Evolutionary conservation across 352 stramenopile species (phyloP), one percentile per base, ranked within the genome.

Genomic region (Pythium aquatile): DNA sequence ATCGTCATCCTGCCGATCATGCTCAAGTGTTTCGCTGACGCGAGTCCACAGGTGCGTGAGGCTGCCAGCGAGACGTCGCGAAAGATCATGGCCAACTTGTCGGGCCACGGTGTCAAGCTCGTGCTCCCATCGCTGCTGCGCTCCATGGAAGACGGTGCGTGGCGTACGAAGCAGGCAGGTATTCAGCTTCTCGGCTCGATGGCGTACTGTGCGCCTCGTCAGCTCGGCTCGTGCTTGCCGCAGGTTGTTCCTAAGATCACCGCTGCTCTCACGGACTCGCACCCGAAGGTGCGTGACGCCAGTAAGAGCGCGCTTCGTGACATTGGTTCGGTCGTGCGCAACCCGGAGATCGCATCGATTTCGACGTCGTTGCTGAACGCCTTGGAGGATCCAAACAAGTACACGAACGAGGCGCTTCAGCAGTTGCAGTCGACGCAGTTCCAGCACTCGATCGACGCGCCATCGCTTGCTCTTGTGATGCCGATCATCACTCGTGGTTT

Each of bases 241-340:
- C 97, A 99, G 74, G 97, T 99, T 42, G 97, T 99, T 39, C 98
- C 98, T 11, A 98, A 98, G 72, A 83, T 99, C 30, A 99, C 97
- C 13, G 87, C 96, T 42, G 96, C 97, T 20, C 95, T 99, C 32
- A 97, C 91, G 37, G 98, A 99, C 76, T 99, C 98, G 46, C 98
- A 99, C 66, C 97, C 97, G 5, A 98, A 99, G 72, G 98, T 99
- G 5, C 98, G 98, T 55, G 91, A 96, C 17, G 96, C 96, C 20
- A 97, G 96, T 53, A 97, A 99, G 75, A 86, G 83, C 40, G 96
- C 98, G 17, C 76, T 99, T 30, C 85, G 97, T 8, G 97, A 99
- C 66, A 98, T 99, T 64, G 97, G 95, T 39, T 98, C 83, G 28
- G 98, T 99, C 8, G 98, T 99, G 46, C 91, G 94, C 32, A 99